Conservation (phyloP, 2,329 filamentous ascomycete species). For the Leptographium flavum region DNA sequence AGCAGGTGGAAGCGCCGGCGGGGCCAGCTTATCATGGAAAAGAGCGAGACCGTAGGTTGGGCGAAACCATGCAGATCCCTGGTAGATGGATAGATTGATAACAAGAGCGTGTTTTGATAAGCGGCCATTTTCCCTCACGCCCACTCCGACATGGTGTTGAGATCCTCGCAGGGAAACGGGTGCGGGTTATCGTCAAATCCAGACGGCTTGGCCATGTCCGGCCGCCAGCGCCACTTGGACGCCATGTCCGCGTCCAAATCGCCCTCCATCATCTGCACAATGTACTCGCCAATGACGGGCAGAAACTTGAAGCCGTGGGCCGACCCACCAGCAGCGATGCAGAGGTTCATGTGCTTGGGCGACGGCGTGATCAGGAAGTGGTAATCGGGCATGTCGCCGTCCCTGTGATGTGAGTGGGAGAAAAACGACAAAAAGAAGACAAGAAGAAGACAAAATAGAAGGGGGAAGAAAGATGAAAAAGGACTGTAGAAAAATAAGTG, state of each 20-base stretch:
- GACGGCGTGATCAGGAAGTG: conserved; percentile 5
- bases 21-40: background rate
- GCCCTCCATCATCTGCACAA: conserved; percentile 29
- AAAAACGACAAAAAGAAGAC: too few relatives aligned
- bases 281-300: conserved; percentile 19
- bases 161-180: conserved; percentile 1
- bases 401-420: background rate
- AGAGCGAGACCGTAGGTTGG: too few relatives aligned
- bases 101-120: too few relatives aligned
- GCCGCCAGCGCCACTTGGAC: conserved; percentile 2
- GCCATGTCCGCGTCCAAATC: conserved; percentile 2
- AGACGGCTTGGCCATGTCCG: background rate
- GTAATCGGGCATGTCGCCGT: conserved; percentile 4
- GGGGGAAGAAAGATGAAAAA: too few relatives aligned
- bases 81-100: too few relatives aligned
- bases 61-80: too few relatives aligned
- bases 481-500: too few relatives aligned
- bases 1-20: conserved; percentile 4
- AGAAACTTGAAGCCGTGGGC: conserved; percentile 19
- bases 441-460: too few relatives aligned
- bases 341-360: conserved; percentile 1
- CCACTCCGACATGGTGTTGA: conserved; percentile 3
- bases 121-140: too few relatives aligned
- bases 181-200: conserved; percentile 3
- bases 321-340: conserved; percentile 6